Base-by-base conservation (phyloP, 805 yeast species). In the Yarrowia sp. region DNA sequence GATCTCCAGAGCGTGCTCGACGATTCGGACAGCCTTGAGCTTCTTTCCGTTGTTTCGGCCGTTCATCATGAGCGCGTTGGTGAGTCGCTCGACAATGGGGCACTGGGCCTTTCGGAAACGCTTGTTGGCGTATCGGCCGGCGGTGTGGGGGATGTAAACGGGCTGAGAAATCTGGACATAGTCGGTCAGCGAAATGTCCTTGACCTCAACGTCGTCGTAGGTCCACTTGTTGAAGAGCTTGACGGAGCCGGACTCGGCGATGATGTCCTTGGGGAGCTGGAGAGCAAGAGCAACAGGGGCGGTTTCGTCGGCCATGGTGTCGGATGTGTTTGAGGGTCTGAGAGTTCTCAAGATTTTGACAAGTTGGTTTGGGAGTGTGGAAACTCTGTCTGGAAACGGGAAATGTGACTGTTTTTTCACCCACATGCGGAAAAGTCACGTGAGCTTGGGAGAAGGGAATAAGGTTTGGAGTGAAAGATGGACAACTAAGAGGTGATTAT, bases 1-100 rank as follows among this genome's bases (percentile, higher is more conserved):
- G 88, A 95, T 95, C 85, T 95, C 99, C 82, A 95, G 86, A 78
- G 99, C 94, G 89, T 95, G 99, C 89, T 96, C 91, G 84, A 95
- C 92, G 83, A 95, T 95, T 90, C 98, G 93, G 79, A 95, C 98
- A 79, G 99, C 99, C 91, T 94, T 93, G 84, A 96, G 91, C 88
- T 95, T 95, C 90, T 95, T 95, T 89, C 99, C 99, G 90, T 96
- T 95, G 96, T 95, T 95, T 89, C 98, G 94, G 88, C 99, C 99
- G 90, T 95, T 93, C 99, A 95, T 95, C 99, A 95, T 95, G 82
- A 95, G 88, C 75, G 99, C 90, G 94, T 95, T 94, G 85, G 98
- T 94, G 84, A 95, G 88, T 89, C 99, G 94, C 90, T 95, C 99
- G 78, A 95, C 84, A 83, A 95, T 89, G 81, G 98, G 98, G 87